phyloP scores from a whole-genome alignment of 805 yeast genomes.

The Ogataea polymorpha region DNA sequence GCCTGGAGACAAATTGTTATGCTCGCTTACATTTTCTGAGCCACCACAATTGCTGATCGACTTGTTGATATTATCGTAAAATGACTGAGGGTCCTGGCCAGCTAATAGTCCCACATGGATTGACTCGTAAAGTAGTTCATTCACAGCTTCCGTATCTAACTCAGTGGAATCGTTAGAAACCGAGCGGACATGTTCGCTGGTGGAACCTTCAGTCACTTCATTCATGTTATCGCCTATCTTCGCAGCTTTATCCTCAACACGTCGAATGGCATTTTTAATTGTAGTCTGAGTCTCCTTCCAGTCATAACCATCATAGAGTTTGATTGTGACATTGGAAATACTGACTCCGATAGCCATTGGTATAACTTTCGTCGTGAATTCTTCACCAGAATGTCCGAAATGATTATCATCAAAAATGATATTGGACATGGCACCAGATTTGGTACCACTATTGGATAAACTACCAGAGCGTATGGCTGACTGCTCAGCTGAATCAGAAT shows the following conservation, averaged over 20 bases:
- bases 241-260: conserved; percentile 50
- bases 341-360: conserved; percentile 34
- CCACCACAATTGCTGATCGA: conserved; percentile 19
- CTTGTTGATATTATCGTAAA: conserved; percentile 54
- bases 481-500: conserved; percentile 14
- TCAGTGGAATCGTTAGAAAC: conserved; percentile 15
- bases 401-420: conserved; percentile 24
- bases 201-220: too few species aligned
- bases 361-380: conserved; percentile 9
- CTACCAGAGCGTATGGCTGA: conserved; percentile 11
- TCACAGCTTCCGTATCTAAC: conserved; percentile 36
- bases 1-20: conserved; percentile 13
- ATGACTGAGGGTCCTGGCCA: conserved; percentile 40
- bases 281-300: conserved; percentile 76
- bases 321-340: conserved; percentile 40
- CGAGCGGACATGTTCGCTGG: too few species aligned
- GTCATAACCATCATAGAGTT: conserved; percentile 86
- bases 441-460: conserved; percentile 1
- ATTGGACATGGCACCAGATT: conserved; percentile 8
- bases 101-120: conserved; percentile 64
- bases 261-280: conserved; percentile 61
- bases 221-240: background rate
- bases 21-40: conserved; percentile 10
- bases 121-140: conserved; percentile 73
- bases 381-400: conserved; percentile 11